Percentiles rank a stretch among this genome's conserved stretches.
Conservation (phyloP, 345 rosid genomes). For the Eutrema yunnanense region DNA sequence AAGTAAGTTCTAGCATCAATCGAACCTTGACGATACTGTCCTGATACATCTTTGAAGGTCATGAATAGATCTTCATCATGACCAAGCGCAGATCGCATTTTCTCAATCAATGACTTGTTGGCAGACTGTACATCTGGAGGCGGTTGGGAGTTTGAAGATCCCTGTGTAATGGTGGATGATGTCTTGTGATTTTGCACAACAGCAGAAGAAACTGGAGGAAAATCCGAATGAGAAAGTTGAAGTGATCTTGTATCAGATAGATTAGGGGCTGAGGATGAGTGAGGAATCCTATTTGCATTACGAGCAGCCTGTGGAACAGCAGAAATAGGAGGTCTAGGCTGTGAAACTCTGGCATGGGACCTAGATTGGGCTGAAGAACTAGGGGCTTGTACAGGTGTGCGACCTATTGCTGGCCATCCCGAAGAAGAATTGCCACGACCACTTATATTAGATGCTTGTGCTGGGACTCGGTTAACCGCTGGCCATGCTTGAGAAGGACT, state of each 20-base stretch:
- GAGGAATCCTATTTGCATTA: conserved; percentile 42
- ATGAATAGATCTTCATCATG: conserved; percentile 60
- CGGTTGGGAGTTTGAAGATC: conserved; percentile 25
- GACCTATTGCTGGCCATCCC: conserved; percentile 59
- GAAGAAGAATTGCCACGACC: conserved; percentile 32
- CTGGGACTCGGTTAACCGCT: conserved; percentile 32
- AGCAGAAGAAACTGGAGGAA: conserved; percentile 74
- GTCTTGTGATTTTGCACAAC: conserved; percentile 27
- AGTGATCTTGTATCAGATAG: conserved; percentile 40
- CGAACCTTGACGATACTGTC: conserved; percentile 74
- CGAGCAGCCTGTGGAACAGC: conserved; percentile 30
- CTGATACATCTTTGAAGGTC: conserved; percentile 68
- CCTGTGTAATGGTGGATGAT: conserved; percentile 22
- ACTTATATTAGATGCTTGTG: conserved; percentile 30
- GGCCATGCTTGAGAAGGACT: conserved; percentile 64
- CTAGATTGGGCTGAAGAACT: conserved; percentile 28
- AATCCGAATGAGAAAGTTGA: conserved; percentile 41
- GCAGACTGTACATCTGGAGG: conserved; percentile 58
- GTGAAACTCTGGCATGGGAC: conserved; percentile 16
- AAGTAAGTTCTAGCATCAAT: conserved; percentile 59
- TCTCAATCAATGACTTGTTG: conserved; percentile 80
- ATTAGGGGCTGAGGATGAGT: conserved; percentile 67
- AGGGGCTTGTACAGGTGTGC: conserved; percentile 29
- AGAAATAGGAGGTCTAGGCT: conserved; percentile 12
- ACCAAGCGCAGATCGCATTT: conserved; percentile 60